phyloP scores from a whole-genome alignment of 2,329 filamentous ascomycete species.

The Dendrostoma leiphaemia region DNA sequence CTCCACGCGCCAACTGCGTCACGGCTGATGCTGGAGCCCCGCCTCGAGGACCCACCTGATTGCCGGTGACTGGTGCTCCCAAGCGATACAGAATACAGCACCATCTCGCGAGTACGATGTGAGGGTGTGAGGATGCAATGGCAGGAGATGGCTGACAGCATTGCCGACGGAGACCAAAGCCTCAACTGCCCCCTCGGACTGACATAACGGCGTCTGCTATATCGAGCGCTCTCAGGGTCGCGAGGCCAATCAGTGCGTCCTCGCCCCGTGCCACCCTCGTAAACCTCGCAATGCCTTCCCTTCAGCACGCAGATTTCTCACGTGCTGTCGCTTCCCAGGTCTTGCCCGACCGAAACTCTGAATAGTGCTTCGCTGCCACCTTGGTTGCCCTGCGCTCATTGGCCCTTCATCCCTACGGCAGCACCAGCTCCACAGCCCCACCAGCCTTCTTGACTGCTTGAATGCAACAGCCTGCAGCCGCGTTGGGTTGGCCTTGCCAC shows the following conservation, averaged over 20 bases:
- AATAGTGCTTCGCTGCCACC: not conserved
- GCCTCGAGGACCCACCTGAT: not conserved
- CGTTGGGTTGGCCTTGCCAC: not conserved
- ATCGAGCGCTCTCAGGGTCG: not conserved
- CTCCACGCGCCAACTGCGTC: conserved; percentile 13
- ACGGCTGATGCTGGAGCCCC: conserved; percentile 8
- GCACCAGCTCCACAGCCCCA: not conserved
- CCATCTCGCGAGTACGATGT: not conserved
- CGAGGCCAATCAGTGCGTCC: not conserved
- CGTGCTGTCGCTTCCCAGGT: too few relatives aligned
- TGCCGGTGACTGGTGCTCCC: not conserved
- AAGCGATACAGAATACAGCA: not conserved
- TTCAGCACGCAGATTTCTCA: not conserved
- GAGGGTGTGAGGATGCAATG: not conserved
- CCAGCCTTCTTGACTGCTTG: not conserved
- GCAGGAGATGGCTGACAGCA: not conserved
- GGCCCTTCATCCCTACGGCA: not conserved
- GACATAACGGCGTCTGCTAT: not conserved
- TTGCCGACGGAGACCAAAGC: not conserved
- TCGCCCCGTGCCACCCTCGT: not conserved
- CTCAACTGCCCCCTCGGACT: not conserved
- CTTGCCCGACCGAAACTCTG: not conserved
- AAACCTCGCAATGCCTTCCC: not conserved
- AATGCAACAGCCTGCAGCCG: conserved; percentile 5
- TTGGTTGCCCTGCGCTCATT: not conserved